phyloP scores from a whole-genome alignment of 805 yeast genomes.

The Clavispora santaluciae region DNA sequence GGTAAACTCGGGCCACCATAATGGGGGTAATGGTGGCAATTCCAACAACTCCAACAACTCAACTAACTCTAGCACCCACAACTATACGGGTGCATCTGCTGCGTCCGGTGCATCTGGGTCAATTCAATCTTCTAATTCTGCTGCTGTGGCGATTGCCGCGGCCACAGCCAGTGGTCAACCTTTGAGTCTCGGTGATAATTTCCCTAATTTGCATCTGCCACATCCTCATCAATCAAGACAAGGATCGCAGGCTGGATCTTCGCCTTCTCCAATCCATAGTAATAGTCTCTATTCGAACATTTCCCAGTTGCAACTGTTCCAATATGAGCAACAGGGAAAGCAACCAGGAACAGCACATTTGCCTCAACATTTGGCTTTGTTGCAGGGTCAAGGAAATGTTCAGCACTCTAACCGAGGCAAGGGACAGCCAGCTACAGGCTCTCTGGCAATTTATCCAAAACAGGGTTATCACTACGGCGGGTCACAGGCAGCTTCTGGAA shows the following conservation, averaged over 20 bases:
- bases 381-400: constrained; percentile 11
- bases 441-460: constrained; percentile 12
- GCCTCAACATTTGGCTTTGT: constrained; percentile 21
- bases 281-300: constrained; percentile 15
- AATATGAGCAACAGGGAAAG: constrained; percentile 15
- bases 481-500: constrained; percentile 1
- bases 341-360: constrained; percentile 12
- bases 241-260: constrained; percentile 5
- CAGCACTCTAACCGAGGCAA: constrained; percentile 10
- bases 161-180: constrained; percentile 47
- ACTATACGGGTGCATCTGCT: neutral
- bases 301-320: constrained; percentile 16
- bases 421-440: constrained; percentile 13
- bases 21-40: neutral
- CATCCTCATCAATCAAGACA: constrained; percentile 23
- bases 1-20: constrained; percentile 9
- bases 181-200: constrained; percentile 29
- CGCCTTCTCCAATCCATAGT: constrained; percentile 10
- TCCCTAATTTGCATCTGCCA: constrained; percentile 31
- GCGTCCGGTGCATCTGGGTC: constrained; percentile 6
- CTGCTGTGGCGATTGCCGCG: constrained; percentile 45
- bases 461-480: constrained; percentile 8
- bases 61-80: constrained; percentile 6
- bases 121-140: constrained; percentile 34
- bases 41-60: constrained; percentile 3